A percentile compares a stretch with the other conserved stretches of the same genome.
phyloP scores from a whole-genome alignment of 2,329 filamentous ascomycete species.

The Cordyceps cicadae region DNA sequence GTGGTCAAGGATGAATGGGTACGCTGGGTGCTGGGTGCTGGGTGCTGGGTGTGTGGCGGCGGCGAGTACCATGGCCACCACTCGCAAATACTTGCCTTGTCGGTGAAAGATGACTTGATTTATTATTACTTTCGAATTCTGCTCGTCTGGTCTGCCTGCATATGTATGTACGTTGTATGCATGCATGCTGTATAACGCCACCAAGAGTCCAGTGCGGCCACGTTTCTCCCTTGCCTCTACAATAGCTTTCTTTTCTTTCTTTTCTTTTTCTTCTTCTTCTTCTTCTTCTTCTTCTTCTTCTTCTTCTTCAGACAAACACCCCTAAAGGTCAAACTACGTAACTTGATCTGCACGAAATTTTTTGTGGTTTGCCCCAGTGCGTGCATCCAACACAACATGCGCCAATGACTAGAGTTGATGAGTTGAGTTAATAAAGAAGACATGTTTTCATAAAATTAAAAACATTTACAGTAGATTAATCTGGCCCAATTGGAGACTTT shows the following conservation, averaged over 20 bases:
- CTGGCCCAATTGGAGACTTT: too few relatives aligned
- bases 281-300: too few relatives aligned
- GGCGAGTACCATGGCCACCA: background rate
- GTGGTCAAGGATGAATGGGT: background rate
- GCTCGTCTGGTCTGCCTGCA: background rate
- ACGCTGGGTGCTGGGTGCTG: background rate
- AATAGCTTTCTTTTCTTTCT: too few relatives aligned
- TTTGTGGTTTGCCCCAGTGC: background rate
- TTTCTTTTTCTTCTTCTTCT: too few relatives aligned
- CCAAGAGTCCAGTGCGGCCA: background rate
- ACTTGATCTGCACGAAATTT: background rate
- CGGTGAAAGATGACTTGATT: background rate
- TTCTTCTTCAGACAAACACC: too few relatives aligned
- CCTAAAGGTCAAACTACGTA: background rate
- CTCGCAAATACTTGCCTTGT: background rate
- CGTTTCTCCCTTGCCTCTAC: too few relatives aligned
- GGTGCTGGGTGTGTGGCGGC: background rate
- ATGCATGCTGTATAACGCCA: background rate
- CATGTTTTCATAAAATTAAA: too few relatives aligned
- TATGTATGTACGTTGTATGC: background rate
- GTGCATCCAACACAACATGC: background rate
- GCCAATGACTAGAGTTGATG: too few relatives aligned
- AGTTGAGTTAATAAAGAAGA: too few relatives aligned
- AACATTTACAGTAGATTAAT: too few relatives aligned
- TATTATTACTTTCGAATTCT: background rate